Evolutionary conservation across 2,329 filamentous ascomycete genomes (phyloP).

Genomic region (Colletotrichum coccodes): DNA sequence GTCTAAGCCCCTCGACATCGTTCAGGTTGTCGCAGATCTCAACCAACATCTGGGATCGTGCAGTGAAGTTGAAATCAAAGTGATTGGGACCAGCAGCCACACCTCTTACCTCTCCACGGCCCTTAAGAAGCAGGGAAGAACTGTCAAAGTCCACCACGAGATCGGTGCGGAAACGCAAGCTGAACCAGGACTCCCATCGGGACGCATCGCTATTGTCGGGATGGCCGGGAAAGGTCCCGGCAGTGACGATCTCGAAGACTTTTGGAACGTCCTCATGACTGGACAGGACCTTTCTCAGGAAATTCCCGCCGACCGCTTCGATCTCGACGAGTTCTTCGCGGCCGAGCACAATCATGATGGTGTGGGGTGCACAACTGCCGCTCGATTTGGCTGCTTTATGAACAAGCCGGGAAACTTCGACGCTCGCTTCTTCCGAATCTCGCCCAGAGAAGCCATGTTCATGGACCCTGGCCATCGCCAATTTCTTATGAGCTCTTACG

Average conservation of each 20-base stretch:
- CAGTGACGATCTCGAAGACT: not conserved
- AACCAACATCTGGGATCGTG: not conserved
- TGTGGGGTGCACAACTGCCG: not conserved
- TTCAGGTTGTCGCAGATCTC: not conserved
- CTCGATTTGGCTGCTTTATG: conserved; percentile 30
- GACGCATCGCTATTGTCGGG: conserved; percentile 4
- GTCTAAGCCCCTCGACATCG: not conserved
- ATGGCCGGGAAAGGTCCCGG: not conserved
- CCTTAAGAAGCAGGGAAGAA: not conserved
- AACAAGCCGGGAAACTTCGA: conserved; percentile 44
- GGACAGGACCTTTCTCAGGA: not conserved
- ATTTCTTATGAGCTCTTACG: conserved; percentile 45
- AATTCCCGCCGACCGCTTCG: not conserved
- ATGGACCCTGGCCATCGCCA: conserved; percentile 46
- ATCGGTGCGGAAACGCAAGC: no score
- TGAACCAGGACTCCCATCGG: no score
- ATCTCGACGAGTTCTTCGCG: not conserved
- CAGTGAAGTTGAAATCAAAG: not conserved
- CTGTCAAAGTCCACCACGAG: not conserved
- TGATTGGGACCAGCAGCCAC: not conserved
- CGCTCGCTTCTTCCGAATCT: conserved; percentile 50
- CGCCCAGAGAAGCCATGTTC: conserved; percentile 37
- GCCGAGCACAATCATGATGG: not conserved
- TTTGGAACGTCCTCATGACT: not conserved
- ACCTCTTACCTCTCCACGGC: not conserved